Conservation (phyloP, 1,284 basidiomycete species). For the Trametes hirsuta region DNA sequence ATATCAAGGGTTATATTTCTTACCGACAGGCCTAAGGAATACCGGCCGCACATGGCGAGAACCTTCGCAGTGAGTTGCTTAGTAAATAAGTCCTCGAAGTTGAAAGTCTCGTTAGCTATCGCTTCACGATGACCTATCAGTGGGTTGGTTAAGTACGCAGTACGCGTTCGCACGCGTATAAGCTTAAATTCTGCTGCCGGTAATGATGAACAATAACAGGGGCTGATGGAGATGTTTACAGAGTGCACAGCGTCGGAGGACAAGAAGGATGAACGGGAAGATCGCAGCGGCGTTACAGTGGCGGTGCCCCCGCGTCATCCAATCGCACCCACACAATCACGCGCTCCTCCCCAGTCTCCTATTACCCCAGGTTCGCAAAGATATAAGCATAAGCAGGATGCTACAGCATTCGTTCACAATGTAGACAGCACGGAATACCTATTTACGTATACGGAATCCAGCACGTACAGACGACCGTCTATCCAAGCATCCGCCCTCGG, state of each 20-base stretch:
- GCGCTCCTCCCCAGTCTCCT: too few species aligned
- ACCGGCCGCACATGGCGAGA: slow-evolving; percentile 63
- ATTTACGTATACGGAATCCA: neutral
- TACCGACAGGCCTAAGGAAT: slow-evolving; percentile 56
- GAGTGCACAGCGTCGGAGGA: too few species aligned
- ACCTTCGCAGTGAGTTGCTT: too few species aligned
- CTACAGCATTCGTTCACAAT: too few species aligned
- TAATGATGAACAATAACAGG: neutral
- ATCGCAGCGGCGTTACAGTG: neutral
- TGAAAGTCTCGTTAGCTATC: neutral
- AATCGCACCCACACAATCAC: too few species aligned
- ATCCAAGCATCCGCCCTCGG: slow-evolving; percentile 6
- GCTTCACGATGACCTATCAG: neutral
- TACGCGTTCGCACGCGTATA: neutral
- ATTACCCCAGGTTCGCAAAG: too few species aligned
- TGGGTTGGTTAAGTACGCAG: neutral
- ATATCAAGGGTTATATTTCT: slow-evolving; percentile 19
- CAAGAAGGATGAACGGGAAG: neutral
- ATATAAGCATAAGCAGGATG: too few species aligned
- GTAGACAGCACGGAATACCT: neutral
- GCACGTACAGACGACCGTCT: neutral
- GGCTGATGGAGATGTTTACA: neutral
- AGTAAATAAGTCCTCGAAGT: too few species aligned
- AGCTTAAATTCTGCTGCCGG: neutral
- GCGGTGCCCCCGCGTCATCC: slow-evolving; percentile 1